phyloP scores from a whole-genome alignment of 768 basidiomycete species.

The Russula virescens region DNA sequence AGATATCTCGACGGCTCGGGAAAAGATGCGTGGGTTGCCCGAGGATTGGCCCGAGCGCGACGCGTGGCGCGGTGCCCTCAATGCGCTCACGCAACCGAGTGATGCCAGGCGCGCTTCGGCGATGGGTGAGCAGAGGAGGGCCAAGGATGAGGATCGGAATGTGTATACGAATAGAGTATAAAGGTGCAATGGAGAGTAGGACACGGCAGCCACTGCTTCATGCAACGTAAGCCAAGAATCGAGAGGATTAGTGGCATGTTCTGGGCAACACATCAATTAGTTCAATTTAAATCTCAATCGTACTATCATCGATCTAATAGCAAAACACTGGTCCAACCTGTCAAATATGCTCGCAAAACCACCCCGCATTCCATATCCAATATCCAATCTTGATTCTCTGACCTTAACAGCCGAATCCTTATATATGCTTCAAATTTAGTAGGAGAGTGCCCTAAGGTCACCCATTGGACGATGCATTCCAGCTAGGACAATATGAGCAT shows the following conservation, averaged over 20 bases:
- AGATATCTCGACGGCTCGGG: too few species aligned
- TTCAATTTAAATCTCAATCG: too few species aligned
- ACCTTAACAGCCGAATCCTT: neutral
- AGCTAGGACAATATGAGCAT: conserved; percentile 28
- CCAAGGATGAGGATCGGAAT: neutral
- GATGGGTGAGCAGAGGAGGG: neutral
- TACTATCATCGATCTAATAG: neutral
- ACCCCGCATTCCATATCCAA: neutral
- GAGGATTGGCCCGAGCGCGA: conserved; percentile 64
- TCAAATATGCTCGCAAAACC: too few species aligned
- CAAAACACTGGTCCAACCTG: neutral
- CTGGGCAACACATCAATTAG: neutral
- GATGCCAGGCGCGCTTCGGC: neutral
- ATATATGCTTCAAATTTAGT: too few species aligned
- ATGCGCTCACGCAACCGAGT: conserved; percentile 42
- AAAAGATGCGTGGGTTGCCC: too few species aligned
- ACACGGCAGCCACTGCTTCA: too few species aligned
- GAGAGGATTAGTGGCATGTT: neutral
- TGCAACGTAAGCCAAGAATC: too few species aligned
- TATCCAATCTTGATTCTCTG: conserved; percentile 5
- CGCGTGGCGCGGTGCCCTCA: too few species aligned
- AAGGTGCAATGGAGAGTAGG: too few species aligned
- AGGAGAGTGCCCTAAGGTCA: neutral
- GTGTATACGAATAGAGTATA: neutral
- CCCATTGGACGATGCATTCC: conserved; percentile 36